Evolutionary conservation across 345 rosid genomes (phyloP).

Genomic region (Iberis pinnata): DNA sequence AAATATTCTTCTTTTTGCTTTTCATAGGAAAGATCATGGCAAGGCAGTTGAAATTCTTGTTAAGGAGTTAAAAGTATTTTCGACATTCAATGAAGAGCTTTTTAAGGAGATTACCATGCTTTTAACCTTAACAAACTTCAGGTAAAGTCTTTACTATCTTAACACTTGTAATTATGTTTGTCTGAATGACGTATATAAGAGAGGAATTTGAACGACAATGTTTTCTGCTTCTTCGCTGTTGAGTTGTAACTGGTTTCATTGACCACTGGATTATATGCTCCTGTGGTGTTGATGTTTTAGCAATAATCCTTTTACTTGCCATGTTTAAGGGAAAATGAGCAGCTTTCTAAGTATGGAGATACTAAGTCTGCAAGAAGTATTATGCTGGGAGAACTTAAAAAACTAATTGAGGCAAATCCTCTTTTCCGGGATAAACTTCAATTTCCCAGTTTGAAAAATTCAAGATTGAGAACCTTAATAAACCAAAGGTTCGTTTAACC

Average conservation of each 20-base stretch:
- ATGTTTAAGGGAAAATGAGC: conserved; percentile 37
- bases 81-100: conserved; percentile 39
- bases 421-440: conserved; percentile 47
- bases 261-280: conserved; percentile 8
- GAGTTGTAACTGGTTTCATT: not conserved
- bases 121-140: conserved; percentile 37
- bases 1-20: conserved; percentile 1
- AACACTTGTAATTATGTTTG: not conserved
- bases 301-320: conserved; percentile 5
- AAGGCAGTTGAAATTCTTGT: conserved; percentile 42
- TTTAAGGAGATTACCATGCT: conserved; percentile 43
- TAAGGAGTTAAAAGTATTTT: conserved; percentile 39
- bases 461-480: conserved; percentile 47
- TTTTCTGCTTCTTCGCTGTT: conserved; percentile 1
- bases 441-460: conserved; percentile 41
- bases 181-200: too few species aligned
- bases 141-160: conserved; percentile 21
- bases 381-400: conserved; percentile 41
- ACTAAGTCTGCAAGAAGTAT: conserved; percentile 44
- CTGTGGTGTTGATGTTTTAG: too few species aligned
- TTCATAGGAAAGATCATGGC: conserved; percentile 32
- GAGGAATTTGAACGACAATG: not conserved
- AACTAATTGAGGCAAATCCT: conserved; percentile 40
- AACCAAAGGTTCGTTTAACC: conserved; percentile 36
- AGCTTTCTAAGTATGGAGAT: conserved; percentile 45